Evolutionary conservation across 2,329 filamentous ascomycete species (phyloP), one percentile per base, ranked within the genome.

Genomic region (Claviceps sorghi): DNA sequence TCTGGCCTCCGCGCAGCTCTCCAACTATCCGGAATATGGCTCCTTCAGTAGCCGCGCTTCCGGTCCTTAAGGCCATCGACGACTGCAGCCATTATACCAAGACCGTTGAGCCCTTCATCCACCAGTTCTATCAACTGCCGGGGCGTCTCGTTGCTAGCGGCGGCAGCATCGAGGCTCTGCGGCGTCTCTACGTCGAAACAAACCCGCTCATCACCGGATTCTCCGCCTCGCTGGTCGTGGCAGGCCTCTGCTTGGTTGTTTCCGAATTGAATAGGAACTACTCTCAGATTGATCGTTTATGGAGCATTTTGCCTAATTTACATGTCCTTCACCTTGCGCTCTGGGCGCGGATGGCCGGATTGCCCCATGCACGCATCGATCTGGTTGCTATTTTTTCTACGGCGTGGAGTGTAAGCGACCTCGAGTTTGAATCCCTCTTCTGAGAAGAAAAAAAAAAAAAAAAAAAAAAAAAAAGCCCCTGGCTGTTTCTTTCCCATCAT

Each of bases 281-380:
- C 67, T 96, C 90, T n/a, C 93, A 98, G 69, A 84, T 98, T 43
- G 93, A 98, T 67, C 82, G 93, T 48, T 71, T 84, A 60, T 98
- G 93, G 93, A 93, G 88, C 64, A 75, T 98, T 55, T 70, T 98
- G 49, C 93, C 93, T 1, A 84, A 87, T 8, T 63, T 95, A 49
- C 97, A 95, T 69, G 85, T 93, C 64, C 77, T 82, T 6, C 90
- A 98, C 67, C 93, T 87, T 64, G 78, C 81, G 40, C 61, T 82
- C n/a, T 98, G 90, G 83, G 85, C 89, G 42, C 84, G 86, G 59
- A 62, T 91, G 56, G 78, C 82, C 44, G 85, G 83, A 1, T 63
- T 95, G 1, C 77, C 83, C 6, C 84, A 84, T 15, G 72, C 78
- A 52, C 79, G 84, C 48, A 66, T 96, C 44, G 84, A 95, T 61